These are phyloP conservation scores for Angophora floribunda DNA, from an alignment of 345 rosid species.

Conservation along the genomic window DNA sequence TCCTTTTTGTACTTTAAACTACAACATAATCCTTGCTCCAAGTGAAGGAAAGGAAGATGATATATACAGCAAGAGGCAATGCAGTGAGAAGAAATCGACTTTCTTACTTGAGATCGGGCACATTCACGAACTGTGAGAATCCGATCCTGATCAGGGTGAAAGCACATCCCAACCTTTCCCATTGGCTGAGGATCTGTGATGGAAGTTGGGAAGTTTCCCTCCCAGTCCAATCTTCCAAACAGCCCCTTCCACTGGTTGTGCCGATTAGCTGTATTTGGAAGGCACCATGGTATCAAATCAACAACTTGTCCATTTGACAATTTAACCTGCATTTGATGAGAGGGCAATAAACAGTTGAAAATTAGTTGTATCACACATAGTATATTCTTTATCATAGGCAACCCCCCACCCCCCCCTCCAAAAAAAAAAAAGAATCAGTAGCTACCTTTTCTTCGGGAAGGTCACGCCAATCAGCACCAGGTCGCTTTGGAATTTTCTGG, in stretches of 20 bases:
- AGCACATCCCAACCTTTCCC: conserved; percentile 97
- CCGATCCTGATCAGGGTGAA: conserved; percentile 87
- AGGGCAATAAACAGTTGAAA: neutral
- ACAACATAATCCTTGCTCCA: neutral
- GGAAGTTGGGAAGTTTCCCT: conserved; percentile 90
- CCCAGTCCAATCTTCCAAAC: conserved; percentile 85
- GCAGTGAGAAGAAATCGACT: neutral
- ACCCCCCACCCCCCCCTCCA: neutral
- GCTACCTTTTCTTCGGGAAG: conserved; percentile 69
- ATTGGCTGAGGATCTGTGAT: conserved; percentile 85
- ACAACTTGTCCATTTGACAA: conserved; percentile 57
- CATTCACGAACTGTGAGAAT: conserved; percentile 85
- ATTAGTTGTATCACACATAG: neutral
- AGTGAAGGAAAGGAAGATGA: neutral
- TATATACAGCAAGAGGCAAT: neutral
- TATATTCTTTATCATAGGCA: neutral
- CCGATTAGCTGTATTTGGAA: conserved; percentile 65
- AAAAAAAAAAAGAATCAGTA: neutral
- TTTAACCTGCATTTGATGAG: conserved; percentile 25
- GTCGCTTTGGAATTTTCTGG: conserved; percentile 61
- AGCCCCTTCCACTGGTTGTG: conserved; percentile 93
- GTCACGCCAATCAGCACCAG: conserved; percentile 93
- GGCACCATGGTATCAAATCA: conserved; percentile 69
- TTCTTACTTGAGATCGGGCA: conserved; percentile 74
- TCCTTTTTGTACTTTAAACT: neutral